Evolutionary conservation across 768 basidiomycete genomes (phyloP), one percentile per base, ranked within the genome.

Genomic region (Ephemerocybe angulata): DNA sequence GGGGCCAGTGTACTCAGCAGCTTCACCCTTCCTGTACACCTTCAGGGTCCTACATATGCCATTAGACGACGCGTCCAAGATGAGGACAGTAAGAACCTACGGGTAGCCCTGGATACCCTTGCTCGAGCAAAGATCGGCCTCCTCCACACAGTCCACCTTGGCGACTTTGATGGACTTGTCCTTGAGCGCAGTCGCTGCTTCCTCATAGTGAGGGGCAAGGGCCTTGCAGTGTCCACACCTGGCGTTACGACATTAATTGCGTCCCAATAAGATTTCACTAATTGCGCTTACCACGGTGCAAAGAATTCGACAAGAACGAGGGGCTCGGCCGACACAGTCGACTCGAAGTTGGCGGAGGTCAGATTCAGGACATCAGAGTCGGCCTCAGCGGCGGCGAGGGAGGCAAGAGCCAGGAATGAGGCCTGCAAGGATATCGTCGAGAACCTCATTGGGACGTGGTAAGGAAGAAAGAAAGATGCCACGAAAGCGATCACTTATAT

Each of bases 151-250:
- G 77, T 98, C 93, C 49, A 98, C 95, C 68, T 98, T 96, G 61
- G 94, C 94, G 51, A 99, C 73, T 70, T 88, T 88, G 74, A 99
- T 92, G 70, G 79, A 79, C 69, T 86, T 90, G 60, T 87, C 88
- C 76, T 96, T 97, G 70, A 99, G 85, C 31, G 84, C 76, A 11
- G 95, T 96, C 1, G 97, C 94, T 3, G 97, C 96, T 69, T 90
- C 86, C 68, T 95, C 92, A 61, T 95, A 96, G 59, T 96, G 87
- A 51, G 94, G 94, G 21, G 93, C 93, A 51, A 97, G 80, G 30
- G 93, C 90, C 66, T 96, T 96, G 80, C 95, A 97, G 75, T 97
- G 94, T 43, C 93, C 93, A 68, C 93, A 95, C 90, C 89, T 90
- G 51, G 22, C 17, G 42, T n/a, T 38, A 25, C 1, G 31, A 59